Evolutionary conservation across 805 yeast genomes (phyloP).

Genomic region (Cyberlindnera samutprakarnensis): DNA sequence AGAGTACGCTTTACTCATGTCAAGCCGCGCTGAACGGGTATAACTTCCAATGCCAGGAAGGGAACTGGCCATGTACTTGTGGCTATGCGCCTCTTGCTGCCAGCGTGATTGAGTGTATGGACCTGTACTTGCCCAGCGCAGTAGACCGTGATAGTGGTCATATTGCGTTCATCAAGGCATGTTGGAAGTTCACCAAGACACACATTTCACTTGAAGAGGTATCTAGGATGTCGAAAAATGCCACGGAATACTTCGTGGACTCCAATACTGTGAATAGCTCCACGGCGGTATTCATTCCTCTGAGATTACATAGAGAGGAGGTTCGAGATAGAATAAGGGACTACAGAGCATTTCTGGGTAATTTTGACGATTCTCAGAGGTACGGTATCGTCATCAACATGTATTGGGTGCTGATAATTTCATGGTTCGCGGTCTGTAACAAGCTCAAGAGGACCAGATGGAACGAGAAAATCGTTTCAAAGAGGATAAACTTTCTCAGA

Average conservation of each 20-base stretch:
- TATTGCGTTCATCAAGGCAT: slow-evolving; percentile 4
- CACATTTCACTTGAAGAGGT: slow-evolving; percentile 8
- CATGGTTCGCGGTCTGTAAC: slow-evolving; percentile 17
- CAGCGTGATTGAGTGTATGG: slow-evolving; percentile 16
- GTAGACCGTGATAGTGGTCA: slow-evolving; percentile 4
- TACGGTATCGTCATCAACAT: slow-evolving; percentile 15
- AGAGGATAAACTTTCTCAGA: slow-evolving; percentile 10
- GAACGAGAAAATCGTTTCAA: slow-evolving; percentile 11
- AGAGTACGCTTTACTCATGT: slow-evolving; percentile 18
- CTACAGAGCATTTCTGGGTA: slow-evolving; percentile 20
- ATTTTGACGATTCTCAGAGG: slow-evolving; percentile 17
- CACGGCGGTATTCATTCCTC: slow-evolving; percentile 10
- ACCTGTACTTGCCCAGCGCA: slow-evolving; percentile 10
- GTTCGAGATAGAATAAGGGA: slow-evolving; percentile 14
- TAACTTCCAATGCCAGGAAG: slow-evolving; percentile 14
- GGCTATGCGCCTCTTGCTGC: slow-evolving; percentile 14
- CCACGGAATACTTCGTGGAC: slow-evolving; percentile 5
- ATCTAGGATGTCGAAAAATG: slow-evolving; percentile 5
- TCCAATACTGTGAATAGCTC: slow-evolving; percentile 7
- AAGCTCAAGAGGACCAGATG: slow-evolving; percentile 8
- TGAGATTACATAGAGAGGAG: slow-evolving; percentile 6
- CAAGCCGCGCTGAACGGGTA: slow-evolving; percentile 12
- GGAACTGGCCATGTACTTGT: slow-evolving; percentile 14
- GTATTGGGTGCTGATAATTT: slow-evolving; percentile 13
- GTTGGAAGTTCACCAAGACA: slow-evolving; percentile 3